A percentile compares a stretch with the other conserved stretches of the same genome.
These are phyloP conservation scores for Gymnopilus junonius DNA, from an alignment of 768 basidiomycete genomes.

Conservation along the genomic window DNA sequence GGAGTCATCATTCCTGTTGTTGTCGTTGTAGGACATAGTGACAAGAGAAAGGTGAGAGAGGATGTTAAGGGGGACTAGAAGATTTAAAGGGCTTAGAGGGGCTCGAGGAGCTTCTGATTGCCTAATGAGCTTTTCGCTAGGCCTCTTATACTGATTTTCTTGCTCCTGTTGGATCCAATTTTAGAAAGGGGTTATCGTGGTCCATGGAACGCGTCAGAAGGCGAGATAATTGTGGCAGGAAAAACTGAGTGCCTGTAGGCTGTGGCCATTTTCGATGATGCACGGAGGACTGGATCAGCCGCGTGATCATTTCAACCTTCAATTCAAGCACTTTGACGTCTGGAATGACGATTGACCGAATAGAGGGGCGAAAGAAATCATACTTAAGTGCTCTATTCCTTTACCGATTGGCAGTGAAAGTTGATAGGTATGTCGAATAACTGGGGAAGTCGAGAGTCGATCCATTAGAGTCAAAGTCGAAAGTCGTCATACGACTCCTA, in stretches of 20 bases:
- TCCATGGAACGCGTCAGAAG: constrained; percentile 1
- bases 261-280: constrained; percentile 1
- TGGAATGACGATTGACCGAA: constrained; percentile 19
- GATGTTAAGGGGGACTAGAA: neutral
- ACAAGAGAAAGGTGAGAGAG: neutral
- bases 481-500: neutral
- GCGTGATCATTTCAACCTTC: constrained; percentile 16
- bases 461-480: no score
- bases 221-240: neutral
- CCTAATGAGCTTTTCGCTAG: neutral
- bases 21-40: constrained; percentile 28
- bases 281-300: constrained; percentile 1
- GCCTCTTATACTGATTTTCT: neutral
- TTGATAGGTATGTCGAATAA: no score
- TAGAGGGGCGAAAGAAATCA: neutral
- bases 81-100: neutral
- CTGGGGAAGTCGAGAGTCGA: no score
- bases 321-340: constrained; percentile 13
- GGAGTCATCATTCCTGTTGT: constrained; percentile 7
- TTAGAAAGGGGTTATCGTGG: constrained; percentile 6
- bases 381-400: no score
- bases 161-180: neutral
- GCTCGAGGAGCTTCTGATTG: neutral
- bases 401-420: neutral
- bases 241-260: constrained; percentile 9